Evolutionary conservation across 225 moss, liverwort and hornwort species (phyloP), one percentile per base, ranked within the genome.

Genomic region (Takakia lepidozioides): DNA sequence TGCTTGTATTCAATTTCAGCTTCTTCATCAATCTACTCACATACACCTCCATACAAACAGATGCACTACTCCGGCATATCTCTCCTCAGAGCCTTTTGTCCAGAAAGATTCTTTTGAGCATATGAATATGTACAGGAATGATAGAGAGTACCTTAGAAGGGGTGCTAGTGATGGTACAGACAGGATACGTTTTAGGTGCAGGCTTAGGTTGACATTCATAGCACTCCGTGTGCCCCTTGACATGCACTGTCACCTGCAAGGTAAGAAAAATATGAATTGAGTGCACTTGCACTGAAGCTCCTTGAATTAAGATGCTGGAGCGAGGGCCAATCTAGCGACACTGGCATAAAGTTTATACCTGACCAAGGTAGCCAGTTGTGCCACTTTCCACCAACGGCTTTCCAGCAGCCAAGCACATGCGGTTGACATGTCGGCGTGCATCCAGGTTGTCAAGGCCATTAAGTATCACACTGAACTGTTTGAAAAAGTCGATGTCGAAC

Each of bases 181-280:
- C 90, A 64, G 98, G 98, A 74, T 85, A 98, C 0, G 87, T 85
- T 58, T 91, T 98, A 5, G 98, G 98, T 47, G 91, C 87, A 45
- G 98, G 98, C 61, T 98, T 98, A 26, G 98, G 87, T 58, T 91
- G 98, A 61, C 98, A 98, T 62, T 98, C 91, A 38, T 98, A 98
- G 58, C 98, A 98, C 72, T 91, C 98, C 38, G 91, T 91, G 49
- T 73, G 74, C 38, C 95, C 95, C 56, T 78, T 84, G 19, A 90
- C 61, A 45, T 98, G 95, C 30, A 98, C 95, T 25, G 95, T 90
- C 32, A 98, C 98, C 92, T 92, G 80, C 27, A 60, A 49, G 46
- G 43, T 17, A 40, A 52, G 48, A 15, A 3, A 25, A 48, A 21
- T n/a, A n/a, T n/a, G n/a, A n/a, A n/a, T n/a, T n/a, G n/a, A n/a